Base-by-base conservation (phyloP, 495 filamentous ascomycete genomes). In the Daldinia concentrica region DNA sequence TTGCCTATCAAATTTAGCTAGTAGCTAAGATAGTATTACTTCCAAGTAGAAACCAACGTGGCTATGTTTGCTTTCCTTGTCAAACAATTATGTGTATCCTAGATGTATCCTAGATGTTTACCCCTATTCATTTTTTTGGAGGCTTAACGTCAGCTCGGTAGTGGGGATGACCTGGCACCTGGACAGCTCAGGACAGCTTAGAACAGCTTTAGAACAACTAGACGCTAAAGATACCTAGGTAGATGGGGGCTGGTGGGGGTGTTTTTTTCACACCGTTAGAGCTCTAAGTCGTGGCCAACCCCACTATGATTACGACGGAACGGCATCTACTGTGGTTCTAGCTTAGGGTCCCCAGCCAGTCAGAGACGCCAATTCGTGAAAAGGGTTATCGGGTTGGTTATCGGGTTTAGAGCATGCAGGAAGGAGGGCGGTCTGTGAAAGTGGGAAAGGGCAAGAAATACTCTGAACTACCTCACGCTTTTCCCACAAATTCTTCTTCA, bases 251-350 rank as follows among this genome's bases (percentile, higher is more conserved):
- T n/a, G n/a, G n/a, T n/a, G n/a, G n/a, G n/a, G n/a, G n/a, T n/a
- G n/a, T n/a, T n/a, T 48, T 56, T 66, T 52, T 55, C 30, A 45
- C 34, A 60, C 34, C 27, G 27, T 36, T 62, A 32, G 41, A 58
- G 54, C 43, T 59, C 11, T 39, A 51, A 19, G 32, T 22, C 29
- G 19, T 39, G 37, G 29, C 19, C 29, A 48, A 37, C 57, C 45
- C 69, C 69, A 72, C 69, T 64, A 54, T 27, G 48, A 72, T 68
- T 72, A 55, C 66, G n/a, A 73, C 66, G 71, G 62, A 66, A 58
- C 66, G 57, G 71, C 61, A 69, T 51, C 52, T 66, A 15, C 12
- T 54, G 62, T 66, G 66, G 64, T 30, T 60, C 66, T 69, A 73
- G 66, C 58, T 69, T 37, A 58, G 50, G 51, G 34, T 54, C 11